Percentiles rank a stretch among this genome's conserved stretches.
Evolutionary conservation across 768 basidiomycete genomes (phyloP).

Genomic region (Leccinum obscurum): DNA sequence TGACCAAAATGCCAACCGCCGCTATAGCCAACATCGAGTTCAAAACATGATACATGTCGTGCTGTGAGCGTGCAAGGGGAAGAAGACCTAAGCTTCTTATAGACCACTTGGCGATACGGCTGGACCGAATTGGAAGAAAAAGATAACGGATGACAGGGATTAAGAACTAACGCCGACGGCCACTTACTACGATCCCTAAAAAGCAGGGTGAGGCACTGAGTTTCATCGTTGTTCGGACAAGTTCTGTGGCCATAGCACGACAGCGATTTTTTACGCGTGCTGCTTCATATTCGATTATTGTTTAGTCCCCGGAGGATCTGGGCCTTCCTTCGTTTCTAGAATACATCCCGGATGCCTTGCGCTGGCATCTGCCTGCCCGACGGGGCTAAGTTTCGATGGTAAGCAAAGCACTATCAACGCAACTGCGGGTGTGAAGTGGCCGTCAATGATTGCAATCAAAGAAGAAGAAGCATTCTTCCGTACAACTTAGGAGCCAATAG

Average conservation of each 20-base stretch:
- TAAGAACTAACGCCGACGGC: not conserved
- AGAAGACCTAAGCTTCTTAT: not conserved
- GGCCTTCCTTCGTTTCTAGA: not conserved
- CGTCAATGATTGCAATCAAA: not conserved
- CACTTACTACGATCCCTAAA: not conserved
- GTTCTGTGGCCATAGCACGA: not conserved
- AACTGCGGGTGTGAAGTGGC: not conserved
- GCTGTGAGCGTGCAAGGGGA: not conserved
- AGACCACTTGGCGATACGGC: not conserved
- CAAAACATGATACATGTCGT: slow-evolving; percentile 1
- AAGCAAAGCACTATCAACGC: not conserved
- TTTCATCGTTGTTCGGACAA: no score
- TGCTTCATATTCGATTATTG: not conserved
- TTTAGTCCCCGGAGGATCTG: not conserved
- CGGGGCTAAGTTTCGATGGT: not conserved
- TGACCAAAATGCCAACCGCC: not conserved
- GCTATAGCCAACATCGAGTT: not conserved
- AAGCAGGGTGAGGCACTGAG: no score
- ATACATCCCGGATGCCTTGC: not conserved
- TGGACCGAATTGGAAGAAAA: not conserved
- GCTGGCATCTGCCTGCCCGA: not conserved
- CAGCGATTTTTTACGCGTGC: not conserved
- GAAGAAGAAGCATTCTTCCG: no score
- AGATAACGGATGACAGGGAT: not conserved
- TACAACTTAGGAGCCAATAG: no score